These are phyloP conservation scores for Argentina anserina DNA, from an alignment of 306 rosid species.

Conservation along the genomic window DNA sequence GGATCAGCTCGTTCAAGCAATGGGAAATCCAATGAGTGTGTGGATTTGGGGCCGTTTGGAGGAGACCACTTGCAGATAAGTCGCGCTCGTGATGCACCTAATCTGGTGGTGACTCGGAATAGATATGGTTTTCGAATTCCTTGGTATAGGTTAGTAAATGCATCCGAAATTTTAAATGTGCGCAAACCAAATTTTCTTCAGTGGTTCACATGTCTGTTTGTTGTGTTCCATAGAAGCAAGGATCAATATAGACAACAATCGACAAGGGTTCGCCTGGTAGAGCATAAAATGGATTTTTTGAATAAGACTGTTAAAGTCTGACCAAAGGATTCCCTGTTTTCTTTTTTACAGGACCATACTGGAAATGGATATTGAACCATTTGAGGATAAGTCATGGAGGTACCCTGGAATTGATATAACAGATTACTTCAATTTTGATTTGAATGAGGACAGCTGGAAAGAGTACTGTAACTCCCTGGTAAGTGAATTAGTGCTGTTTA, in stretches of 20 bases:
- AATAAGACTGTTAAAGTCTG: background rate
- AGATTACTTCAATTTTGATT: conserved; percentile 69
- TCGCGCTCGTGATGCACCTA: conserved; percentile 15
- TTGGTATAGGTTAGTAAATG: conserved; percentile 55
- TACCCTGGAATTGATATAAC: conserved; percentile 51
- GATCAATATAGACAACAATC: background rate
- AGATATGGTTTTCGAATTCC: conserved; percentile 56
- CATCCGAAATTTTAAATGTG: background rate
- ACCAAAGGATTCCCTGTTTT: background rate
- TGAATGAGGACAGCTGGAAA: conserved; percentile 68
- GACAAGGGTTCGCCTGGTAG: background rate
- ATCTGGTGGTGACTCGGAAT: conserved; percentile 19
- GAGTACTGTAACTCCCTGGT: conserved; percentile 62
- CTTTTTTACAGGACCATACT: conserved; percentile 46
- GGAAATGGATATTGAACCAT: conserved; percentile 48
- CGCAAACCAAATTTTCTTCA: background rate
- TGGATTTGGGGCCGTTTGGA: conserved; percentile 20
- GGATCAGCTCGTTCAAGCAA: conserved; percentile 33
- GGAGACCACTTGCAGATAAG: conserved; percentile 31
- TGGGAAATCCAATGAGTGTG: conserved; percentile 23
- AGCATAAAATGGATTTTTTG: background rate
- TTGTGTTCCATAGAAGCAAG: background rate
- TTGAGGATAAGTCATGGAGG: conserved; percentile 62
- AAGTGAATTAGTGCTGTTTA: conserved; percentile 20
- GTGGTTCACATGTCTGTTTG: background rate